Conservation (phyloP, 805 yeast genomes). For the Sugiyamaella floridensis region DNA sequence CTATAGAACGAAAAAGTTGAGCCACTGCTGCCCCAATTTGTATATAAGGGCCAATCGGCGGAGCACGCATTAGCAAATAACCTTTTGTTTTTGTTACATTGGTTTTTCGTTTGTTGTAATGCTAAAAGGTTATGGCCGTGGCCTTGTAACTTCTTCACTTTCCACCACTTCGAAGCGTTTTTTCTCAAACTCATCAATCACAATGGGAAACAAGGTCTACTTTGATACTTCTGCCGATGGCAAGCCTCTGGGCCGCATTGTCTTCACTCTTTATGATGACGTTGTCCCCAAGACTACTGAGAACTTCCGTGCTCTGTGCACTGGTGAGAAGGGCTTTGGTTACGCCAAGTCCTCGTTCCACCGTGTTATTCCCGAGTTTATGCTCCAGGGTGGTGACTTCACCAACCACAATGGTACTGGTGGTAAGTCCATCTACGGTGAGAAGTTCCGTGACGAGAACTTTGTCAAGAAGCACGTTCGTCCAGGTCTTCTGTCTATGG, state of each 20-base stretch:
- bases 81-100: neutral
- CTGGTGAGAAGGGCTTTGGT: slow-evolving; percentile 94
- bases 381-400: slow-evolving; percentile 95
- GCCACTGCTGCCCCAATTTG: neutral
- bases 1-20: neutral
- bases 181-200: slow-evolving; percentile 18
- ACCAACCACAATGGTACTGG: slow-evolving; percentile 86
- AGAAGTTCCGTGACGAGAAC: slow-evolving; percentile 73
- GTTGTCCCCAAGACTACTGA: slow-evolving; percentile 91
- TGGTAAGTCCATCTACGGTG: slow-evolving; percentile 79
- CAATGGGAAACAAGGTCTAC: slow-evolving; percentile 47
- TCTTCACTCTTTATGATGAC: slow-evolving; percentile 83
- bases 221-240: slow-evolving; percentile 77
- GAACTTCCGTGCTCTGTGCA: slow-evolving; percentile 89
- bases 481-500: slow-evolving; percentile 88
- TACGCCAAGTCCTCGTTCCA: slow-evolving; percentile 85
- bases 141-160: slow-evolving; percentile 1
- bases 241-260: slow-evolving; percentile 70
- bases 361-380: slow-evolving; percentile 93
- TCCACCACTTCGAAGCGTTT: slow-evolving; percentile 11
- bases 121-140: slow-evolving; percentile 9
- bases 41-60: neutral
- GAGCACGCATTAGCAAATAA: neutral
- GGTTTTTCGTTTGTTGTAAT: slow-evolving; percentile 5
- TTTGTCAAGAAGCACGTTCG: slow-evolving; percentile 60